These are phyloP conservation scores for Brassica juncea DNA, from an alignment of 345 rosid species.

Conservation along the genomic window DNA sequence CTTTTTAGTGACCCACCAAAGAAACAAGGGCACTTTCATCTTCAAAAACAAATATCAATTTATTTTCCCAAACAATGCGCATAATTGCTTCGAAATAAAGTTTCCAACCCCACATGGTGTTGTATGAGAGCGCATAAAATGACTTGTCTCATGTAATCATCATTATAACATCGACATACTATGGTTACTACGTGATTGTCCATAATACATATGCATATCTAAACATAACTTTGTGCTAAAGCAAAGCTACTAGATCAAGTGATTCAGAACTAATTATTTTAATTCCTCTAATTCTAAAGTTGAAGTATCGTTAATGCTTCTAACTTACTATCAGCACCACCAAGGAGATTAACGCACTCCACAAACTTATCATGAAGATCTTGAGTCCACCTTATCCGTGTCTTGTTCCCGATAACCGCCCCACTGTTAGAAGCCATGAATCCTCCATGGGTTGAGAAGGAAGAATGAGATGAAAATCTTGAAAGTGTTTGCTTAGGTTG, in stretches of 20 bases:
- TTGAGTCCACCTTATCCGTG: conserved; percentile 82
- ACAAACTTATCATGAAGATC: conserved; percentile 91
- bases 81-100: not conserved
- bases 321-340: conserved; percentile 74
- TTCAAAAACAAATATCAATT: not conserved
- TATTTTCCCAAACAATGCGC: not conserved
- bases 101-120: conserved; percentile 5
- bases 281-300: conserved; percentile 6
- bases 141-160: conserved; percentile 16
- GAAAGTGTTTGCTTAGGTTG: conserved; percentile 25
- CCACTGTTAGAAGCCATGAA: conserved; percentile 23
- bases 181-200: not conserved
- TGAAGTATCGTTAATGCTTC: not conserved
- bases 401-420: conserved; percentile 42
- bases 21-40: conserved; percentile 10
- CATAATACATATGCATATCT: conserved; percentile 20
- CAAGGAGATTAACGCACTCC: conserved; percentile 70
- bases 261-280: not conserved
- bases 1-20: conserved; percentile 21
- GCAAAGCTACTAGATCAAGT: conserved; percentile 7
- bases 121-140: conserved; percentile 1
- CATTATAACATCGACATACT: not conserved
- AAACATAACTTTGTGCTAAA: conserved; percentile 21
- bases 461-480: conserved; percentile 21
- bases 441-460: conserved; percentile 29